These are phyloP conservation scores for Eremothecium cymbalariae DNA, from an alignment of 1,139 yeast species.

Conservation along the genomic window DNA sequence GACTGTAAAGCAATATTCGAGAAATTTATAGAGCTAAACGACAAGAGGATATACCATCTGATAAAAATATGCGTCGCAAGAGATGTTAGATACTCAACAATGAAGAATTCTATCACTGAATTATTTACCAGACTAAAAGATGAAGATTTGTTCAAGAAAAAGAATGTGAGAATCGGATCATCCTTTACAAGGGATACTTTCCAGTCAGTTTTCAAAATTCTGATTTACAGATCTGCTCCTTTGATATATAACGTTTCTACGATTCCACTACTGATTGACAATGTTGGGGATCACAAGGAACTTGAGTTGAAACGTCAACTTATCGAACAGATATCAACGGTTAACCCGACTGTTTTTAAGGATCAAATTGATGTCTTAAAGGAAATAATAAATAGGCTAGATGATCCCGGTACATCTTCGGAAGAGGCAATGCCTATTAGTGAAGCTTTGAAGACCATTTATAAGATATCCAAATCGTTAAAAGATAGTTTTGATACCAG, in stretches of 20 bases:
- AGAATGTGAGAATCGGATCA: conserved; percentile 33
- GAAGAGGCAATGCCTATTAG: conserved; percentile 23
- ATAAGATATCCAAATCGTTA: conserved; percentile 45
- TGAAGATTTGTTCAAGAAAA: conserved; percentile 40
- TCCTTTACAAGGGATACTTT: conserved; percentile 43
- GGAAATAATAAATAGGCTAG: conserved; percentile 35
- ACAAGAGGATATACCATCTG: conserved; percentile 49
- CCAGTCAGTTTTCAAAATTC: conserved; percentile 43
- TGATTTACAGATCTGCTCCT: conserved; percentile 55
- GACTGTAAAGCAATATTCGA: conserved; percentile 44
- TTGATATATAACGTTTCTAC: conserved; percentile 60
- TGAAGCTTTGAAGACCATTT: conserved; percentile 50
- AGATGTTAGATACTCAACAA: conserved; percentile 52
- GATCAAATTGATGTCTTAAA: conserved; percentile 49
- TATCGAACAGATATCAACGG: conserved; percentile 51
- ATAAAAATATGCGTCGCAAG: conserved; percentile 47
- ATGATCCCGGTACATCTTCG: conserved; percentile 17
- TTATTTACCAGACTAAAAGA: conserved; percentile 47
- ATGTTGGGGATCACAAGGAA: conserved; percentile 25
- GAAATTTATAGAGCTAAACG: conserved; percentile 46
- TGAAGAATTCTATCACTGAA: conserved; percentile 56
- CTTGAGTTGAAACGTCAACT: conserved; percentile 21
- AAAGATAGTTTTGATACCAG: conserved; percentile 23
- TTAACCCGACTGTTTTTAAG: conserved; percentile 58
- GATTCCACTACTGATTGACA: conserved; percentile 45